phyloP scores from a whole-genome alignment of 345 rosid genomes.

The Pugionium cornutum region DNA sequence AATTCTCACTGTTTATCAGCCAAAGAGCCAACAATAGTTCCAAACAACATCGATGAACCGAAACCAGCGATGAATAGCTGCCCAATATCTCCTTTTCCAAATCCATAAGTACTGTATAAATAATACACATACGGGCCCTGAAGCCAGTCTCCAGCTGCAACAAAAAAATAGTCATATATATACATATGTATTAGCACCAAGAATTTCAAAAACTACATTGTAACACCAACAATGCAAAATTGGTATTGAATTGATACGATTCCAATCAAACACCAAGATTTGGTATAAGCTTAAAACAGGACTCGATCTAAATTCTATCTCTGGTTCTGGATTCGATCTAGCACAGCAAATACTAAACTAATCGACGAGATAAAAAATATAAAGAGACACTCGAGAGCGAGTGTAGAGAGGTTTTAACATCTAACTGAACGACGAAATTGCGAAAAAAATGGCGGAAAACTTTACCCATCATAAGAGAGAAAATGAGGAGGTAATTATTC shows the following conservation, averaged over 20 bases:
- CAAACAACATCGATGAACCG: constrained; percentile 92
- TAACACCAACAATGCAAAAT: no score
- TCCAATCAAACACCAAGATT: neutral
- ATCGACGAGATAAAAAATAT: neutral
- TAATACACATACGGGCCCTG: constrained; percentile 93
- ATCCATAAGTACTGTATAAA: constrained; percentile 73
- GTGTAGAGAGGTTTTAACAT: no score
- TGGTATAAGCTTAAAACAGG: neutral
- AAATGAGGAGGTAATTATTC: constrained; percentile 76
- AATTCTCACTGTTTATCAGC: constrained; percentile 82
- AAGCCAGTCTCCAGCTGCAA: constrained; percentile 87
- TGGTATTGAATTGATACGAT: neutral
- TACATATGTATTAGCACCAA: neutral
- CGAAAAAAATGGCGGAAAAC: neutral
- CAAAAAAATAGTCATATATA: constrained; percentile 8
- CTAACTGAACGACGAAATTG: neutral
- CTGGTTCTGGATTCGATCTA: neutral
- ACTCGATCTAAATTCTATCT: no score
- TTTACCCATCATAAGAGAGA: constrained; percentile 87
- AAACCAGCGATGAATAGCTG: constrained; percentile 93
- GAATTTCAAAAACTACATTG: neutral
- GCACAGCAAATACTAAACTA: neutral
- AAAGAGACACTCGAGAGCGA: no score
- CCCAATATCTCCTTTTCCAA: constrained; percentile 76
- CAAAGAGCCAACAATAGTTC: constrained; percentile 86